These are phyloP conservation scores for Tricharina praecox DNA, from an alignment of 495 filamentous ascomycete species.

Conservation along the genomic window DNA sequence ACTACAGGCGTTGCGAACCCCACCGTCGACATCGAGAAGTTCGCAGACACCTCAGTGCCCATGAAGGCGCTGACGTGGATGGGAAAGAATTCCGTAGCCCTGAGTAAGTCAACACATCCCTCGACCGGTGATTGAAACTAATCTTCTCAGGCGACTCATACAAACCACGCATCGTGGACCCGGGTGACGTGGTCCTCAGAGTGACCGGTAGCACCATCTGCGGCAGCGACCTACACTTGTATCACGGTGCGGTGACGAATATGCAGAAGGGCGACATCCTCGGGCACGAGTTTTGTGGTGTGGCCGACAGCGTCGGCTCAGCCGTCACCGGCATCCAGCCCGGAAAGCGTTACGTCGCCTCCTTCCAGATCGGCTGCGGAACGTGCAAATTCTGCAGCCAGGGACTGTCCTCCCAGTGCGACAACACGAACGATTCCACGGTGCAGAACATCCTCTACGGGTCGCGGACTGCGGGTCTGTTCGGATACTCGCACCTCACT, in stretches of 20 bases:
- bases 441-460: conserved; percentile 43
- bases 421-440: conserved; percentile 40
- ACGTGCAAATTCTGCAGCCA: conserved; percentile 44
- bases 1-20: not conserved
- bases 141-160: conserved; percentile 37
- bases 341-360: conserved; percentile 27
- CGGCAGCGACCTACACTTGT: conserved; percentile 66
- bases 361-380: conserved; percentile 30
- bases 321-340: conserved; percentile 23
- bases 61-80: conserved; percentile 56
- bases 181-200: conserved; percentile 60
- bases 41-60: conserved; percentile 3
- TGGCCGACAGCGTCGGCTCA: conserved; percentile 27
- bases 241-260: conserved; percentile 36
- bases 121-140: not conserved
- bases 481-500: conserved; percentile 52
- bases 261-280: conserved; percentile 27
- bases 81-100: conserved; percentile 47
- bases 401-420: conserved; percentile 43
- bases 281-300: conserved; percentile 34
- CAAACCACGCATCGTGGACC: conserved; percentile 54
- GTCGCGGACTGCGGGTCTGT: conserved; percentile 42
- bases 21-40: not conserved
- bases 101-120: conserved; percentile 37
- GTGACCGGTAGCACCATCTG: conserved; percentile 74